phyloP scores from a whole-genome alignment of 73 alveolate genomes.

The Durusdinium trenchii region DNA sequence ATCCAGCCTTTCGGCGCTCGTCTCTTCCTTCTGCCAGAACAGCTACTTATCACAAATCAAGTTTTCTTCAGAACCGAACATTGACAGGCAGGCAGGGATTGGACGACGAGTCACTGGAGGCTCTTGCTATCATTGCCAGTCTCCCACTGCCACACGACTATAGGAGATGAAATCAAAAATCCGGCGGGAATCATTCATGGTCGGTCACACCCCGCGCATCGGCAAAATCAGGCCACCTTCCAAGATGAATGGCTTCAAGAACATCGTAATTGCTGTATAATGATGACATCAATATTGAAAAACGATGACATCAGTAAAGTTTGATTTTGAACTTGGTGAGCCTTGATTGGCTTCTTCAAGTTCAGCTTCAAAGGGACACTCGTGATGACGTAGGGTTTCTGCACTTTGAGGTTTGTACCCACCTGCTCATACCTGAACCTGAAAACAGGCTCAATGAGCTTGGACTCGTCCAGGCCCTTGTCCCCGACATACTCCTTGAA shows the following conservation, averaged over 20 bases:
- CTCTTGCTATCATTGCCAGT: too few species aligned
- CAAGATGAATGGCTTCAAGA: background rate
- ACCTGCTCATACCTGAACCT: background rate
- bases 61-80: too few species aligned
- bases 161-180: background rate
- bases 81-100: too few species aligned
- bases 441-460: background rate
- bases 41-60: too few species aligned
- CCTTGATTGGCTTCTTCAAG: background rate
- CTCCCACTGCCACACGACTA: too few species aligned
- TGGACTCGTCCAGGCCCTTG: background rate
- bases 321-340: background rate
- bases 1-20: too few species aligned
- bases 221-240: background rate
- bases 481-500: background rate
- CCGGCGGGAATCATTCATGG: background rate
- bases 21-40: too few species aligned
- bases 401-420: slow-evolving; percentile 10
- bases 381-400: slow-evolving; percentile 9
- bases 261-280: background rate
- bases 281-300: background rate
- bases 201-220: background rate
- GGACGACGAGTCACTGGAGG: too few species aligned
- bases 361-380: slow-evolving; percentile 1
- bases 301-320: background rate